phyloP scores from a whole-genome alignment of 257 asterid species.

The Ilex aquifolium region DNA sequence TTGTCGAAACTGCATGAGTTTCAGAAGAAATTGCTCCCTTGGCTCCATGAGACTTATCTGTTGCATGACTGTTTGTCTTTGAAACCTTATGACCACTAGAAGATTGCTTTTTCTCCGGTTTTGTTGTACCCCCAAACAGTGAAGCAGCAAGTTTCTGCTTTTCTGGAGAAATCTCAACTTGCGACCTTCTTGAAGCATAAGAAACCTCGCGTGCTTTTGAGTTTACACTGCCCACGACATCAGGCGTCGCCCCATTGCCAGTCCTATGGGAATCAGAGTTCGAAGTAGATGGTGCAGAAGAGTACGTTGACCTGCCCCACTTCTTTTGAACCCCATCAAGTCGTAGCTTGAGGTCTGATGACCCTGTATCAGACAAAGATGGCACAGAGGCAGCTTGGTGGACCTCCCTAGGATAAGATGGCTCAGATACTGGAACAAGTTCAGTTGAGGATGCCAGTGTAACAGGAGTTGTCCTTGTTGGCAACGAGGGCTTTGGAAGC shows the following conservation, averaged over 20 bases:
- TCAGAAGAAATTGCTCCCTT: constrained; percentile 33
- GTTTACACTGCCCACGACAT: constrained; percentile 35
- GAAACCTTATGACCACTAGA: constrained; percentile 40
- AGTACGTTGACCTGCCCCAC: constrained; percentile 85
- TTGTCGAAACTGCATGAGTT: constrained; percentile 29
- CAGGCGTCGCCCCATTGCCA: constrained; percentile 50
- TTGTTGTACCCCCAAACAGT: constrained; percentile 67
- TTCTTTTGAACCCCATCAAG: constrained; percentile 92
- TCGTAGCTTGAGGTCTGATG: constrained; percentile 67
- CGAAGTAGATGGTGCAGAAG: constrained; percentile 46
- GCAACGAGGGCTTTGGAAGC: constrained; percentile 65
- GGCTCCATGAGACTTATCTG: constrained; percentile 36
- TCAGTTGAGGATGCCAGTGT: constrained; percentile 47
- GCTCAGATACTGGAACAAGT: constrained; percentile 71
- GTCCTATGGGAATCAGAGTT: constrained; percentile 28
- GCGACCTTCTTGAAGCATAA: constrained; percentile 54
- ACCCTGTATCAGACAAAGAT: constrained; percentile 39
- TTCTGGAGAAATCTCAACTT: constrained; percentile 61
- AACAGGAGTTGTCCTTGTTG: constrained; percentile 40
- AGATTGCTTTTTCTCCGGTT: constrained; percentile 49
- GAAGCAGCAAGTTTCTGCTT: constrained; percentile 94
- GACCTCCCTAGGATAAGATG: constrained; percentile 43
- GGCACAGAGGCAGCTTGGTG: constrained; percentile 34
- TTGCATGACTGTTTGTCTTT: constrained; percentile 33
- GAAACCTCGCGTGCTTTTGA: constrained; percentile 34